phyloP scores from a whole-genome alignment of 2,329 filamentous ascomycete species.

The Penicillium hesseltinei region DNA sequence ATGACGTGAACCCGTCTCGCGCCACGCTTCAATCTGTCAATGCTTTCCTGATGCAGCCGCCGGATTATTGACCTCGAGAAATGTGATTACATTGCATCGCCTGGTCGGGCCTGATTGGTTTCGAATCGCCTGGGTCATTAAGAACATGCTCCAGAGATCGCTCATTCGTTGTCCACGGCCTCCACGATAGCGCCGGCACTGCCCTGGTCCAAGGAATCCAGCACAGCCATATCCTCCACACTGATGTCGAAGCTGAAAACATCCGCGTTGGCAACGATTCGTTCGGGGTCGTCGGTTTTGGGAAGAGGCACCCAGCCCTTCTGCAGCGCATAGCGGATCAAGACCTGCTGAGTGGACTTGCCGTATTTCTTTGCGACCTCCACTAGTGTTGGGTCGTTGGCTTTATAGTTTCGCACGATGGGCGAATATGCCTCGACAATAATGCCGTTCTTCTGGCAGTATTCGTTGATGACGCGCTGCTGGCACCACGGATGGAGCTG shows the following conservation, averaged over 20 bases:
- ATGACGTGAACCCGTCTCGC: slow-evolving; percentile 78
- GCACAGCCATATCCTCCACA: slow-evolving; percentile 55
- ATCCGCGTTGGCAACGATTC: slow-evolving; percentile 65
- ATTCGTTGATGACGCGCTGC: slow-evolving; percentile 58
- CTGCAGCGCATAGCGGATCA: slow-evolving; percentile 79
- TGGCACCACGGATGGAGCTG: slow-evolving; percentile 73
- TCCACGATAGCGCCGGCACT: slow-evolving; percentile 49
- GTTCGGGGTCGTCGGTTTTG: slow-evolving; percentile 67
- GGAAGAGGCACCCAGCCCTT: slow-evolving; percentile 71
- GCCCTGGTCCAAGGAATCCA: slow-evolving; percentile 54
- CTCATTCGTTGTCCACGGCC: slow-evolving; percentile 45
- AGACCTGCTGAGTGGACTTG: slow-evolving; percentile 71
- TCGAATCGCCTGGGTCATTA: slow-evolving; percentile 6
- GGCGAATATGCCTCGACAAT: slow-evolving; percentile 55
- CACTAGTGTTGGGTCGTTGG: slow-evolving; percentile 64
- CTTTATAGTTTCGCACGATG: slow-evolving; percentile 66
- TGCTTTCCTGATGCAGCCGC: slow-evolving; percentile 70
- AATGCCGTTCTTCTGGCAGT: slow-evolving; percentile 53
- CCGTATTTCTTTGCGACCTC: slow-evolving; percentile 68
- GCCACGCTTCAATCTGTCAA: slow-evolving; percentile 89
- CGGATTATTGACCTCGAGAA: slow-evolving; percentile 30
- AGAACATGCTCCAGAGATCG: slow-evolving; percentile 1
- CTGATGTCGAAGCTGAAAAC: slow-evolving; percentile 61
- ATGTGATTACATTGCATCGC: slow-evolving; percentile 5
- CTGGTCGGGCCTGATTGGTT: slow-evolving; percentile 9